Percentiles rank a stretch among this genome's conserved stretches.
These are phyloP conservation scores for Jackrogersella multiformis DNA, from an alignment of 495 filamentous ascomycete genomes.

Conservation along the genomic window DNA sequence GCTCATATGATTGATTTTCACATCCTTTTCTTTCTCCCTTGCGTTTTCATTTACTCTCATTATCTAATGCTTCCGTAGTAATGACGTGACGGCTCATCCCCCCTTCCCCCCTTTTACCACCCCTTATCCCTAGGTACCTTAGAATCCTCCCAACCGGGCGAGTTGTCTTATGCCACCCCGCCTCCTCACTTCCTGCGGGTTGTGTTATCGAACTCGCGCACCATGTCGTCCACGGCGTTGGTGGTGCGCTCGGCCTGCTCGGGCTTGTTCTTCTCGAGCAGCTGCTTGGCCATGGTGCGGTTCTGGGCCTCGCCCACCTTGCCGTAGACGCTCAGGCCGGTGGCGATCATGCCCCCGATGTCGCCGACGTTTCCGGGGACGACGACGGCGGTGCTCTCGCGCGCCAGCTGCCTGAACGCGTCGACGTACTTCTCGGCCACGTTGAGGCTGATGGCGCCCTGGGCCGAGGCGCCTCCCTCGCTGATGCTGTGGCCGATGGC, in stretches of 20 bases:
- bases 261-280: constrained; percentile 44
- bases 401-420: constrained; percentile 88
- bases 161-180: background rate
- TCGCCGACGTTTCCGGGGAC: constrained; percentile 98
- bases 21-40: background rate
- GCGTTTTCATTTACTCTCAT: background rate
- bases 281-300: constrained; percentile 67
- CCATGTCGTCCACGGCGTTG: constrained; percentile 49
- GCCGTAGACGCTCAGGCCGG: constrained; percentile 93
- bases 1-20: background rate
- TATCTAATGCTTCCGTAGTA: background rate
- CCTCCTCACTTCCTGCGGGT: constrained; percentile 28
- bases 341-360: constrained; percentile 96
- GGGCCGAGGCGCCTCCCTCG: constrained; percentile 74
- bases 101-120: background rate
- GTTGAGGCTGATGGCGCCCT: constrained; percentile 80
- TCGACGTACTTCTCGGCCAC: constrained; percentile 99
- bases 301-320: constrained; percentile 90
- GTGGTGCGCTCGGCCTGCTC: constrained; percentile 28
- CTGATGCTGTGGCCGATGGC: constrained; percentile 79
- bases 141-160: background rate
- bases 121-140: background rate
- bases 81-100: background rate
- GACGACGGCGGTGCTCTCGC: constrained; percentile 92
- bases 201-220: constrained; percentile 51